Base-by-base conservation (phyloP, 1,139 yeast genomes). In the Kurtzmaniella quercitrusa region DNA sequence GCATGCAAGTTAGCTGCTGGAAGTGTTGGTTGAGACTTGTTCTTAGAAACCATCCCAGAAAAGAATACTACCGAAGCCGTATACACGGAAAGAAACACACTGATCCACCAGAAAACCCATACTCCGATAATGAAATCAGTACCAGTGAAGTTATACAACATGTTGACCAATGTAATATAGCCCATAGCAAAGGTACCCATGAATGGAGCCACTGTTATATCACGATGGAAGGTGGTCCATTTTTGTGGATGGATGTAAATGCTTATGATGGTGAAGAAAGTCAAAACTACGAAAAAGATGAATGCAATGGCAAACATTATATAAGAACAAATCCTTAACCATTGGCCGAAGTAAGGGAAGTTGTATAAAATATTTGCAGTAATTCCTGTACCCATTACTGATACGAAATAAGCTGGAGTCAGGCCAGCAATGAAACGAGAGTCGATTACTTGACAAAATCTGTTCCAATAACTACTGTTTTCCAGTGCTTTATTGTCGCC, bases 361-460 rank as follows among this genome's bases (percentile, higher is more conserved):
- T 66, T 59, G 60, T 80, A 76, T 41, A 88, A 65, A 8, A 86
- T 66, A 34, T 75, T 61, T 3, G 85, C 67, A 1, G 87, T 67
- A 39, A 88, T 85, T 1, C 96, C 96, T 1, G 85, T 77, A 2
- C 95, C 96, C 96, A 89, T 89, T n/a, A 81, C 75, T 40, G 80
- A 70, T 33, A 85, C 84, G 61, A 84, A 88, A 74, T 81, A 82
- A 2, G 70, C 71, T 1, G 88, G 86, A 18, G 70, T 60, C 54
- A 81, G 79, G 12, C 63, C 58, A 23, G 57, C 48, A 12, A 73
- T 44, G 9, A 57, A 43, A 29, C 56, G 56, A n/a, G 47, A 43
- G 29, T 40, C 40, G 17, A 40, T 31, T 8, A 40, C 39, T 31
- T 42, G 19, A 15, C 14, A 12, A 11, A 42, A 19, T 14, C 38